Evolutionary conservation across 148 eudicot genomes (phyloP), one percentile per base, ranked within the genome.

Genomic region (Spergularia marina): DNA sequence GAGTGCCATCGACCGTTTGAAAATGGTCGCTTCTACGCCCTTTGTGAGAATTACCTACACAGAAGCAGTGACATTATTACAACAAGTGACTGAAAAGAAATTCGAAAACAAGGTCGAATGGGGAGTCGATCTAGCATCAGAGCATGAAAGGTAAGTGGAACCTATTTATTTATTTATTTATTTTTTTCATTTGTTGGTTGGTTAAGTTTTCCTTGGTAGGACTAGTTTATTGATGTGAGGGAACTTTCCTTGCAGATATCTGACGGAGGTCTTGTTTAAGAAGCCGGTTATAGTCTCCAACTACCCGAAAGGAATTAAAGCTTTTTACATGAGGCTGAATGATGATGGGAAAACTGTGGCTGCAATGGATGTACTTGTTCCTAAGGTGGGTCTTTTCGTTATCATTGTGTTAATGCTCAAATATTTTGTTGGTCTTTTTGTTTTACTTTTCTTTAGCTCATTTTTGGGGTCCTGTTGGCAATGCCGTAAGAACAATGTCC

Each of bases 351-450:
- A 89, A 80, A 95, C 99, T 10, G 99, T 95, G 71, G 97, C 99
- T 85, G 97, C 97, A 21, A 95, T 95, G 99, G 99, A 95, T 88
- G 97, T 95, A 72, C 97, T 95, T 71, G 97, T 95, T 14, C 99
- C 99, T 4, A 95, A 92, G 99, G 99, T 92, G 72, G 18, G 70
- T 14, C 54, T 41, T 60, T 71, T 77, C 14, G 57, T 20, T 71
- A 30, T 18, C 10, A 15, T 70, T 34, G 34, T 60, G 23, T 10
- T 71, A 53, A 4, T 74, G 66, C 68, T 4, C n/a, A 14, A 65
- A 44, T 12, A 67, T 67, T 66, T 41, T 10, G 14, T 44, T 17
- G 12, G 9, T 44, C 7, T 1, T 41, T 47, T 36, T 36, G 5
- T 7, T 64, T 17, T 15, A 34, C 47, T 36, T 23, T 61, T 36